Evolutionary conservation across 2,329 filamentous ascomycete genomes (phyloP), one percentile per base, ranked within the genome.

Genomic region (Ascocoryne sarcoides): DNA sequence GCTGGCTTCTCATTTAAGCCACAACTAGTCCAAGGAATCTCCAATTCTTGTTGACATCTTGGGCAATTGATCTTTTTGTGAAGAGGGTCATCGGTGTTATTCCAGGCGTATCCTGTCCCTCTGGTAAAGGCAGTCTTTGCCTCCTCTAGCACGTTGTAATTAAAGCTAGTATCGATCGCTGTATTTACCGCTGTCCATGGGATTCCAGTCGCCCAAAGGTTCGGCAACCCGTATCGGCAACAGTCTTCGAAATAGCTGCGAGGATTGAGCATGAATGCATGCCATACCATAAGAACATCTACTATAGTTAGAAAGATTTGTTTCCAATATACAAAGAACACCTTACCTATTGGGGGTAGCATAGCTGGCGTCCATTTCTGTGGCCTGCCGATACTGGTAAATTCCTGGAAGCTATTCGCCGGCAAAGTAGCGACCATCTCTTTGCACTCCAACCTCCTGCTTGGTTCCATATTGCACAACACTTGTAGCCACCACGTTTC

Each of bases 261-360:
- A 0, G 84, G 84, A 50, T 88, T 89, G 3, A 90, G 72, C 75
- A 85, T 81, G 54, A 85, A 84, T 0, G 82, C 66, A 59, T 90
- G 84, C 79, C 81, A 84, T 0, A 89, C 78, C 80, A 89, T 84
- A 15, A 88, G 61, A 1, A 89, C 75, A 61, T 89, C 84, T 69
- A 59, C 15, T 18, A 50, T 5, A 35, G 19, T 35, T 5, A n/a
- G 15, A 19, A 19, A 20, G n/a, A 19, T 17, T 31, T 23, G 30
- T 45, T 20, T 44, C 44, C 43, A 28, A 45, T 38, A 15, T 29
- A 33, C 10, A n/a, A 10, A 5, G 3, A 26, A 20, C 5, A 5
- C 28, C 67, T 56, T 59, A 80, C 76, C 78, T 36, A 82, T 59
- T 1, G 79, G 79, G 2, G 76, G 77, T 30, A 82, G 53, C 40